These are phyloP conservation scores for Aspergillus jensenii DNA, from an alignment of 2,329 filamentous ascomycete genomes.

Conservation along the genomic window DNA sequence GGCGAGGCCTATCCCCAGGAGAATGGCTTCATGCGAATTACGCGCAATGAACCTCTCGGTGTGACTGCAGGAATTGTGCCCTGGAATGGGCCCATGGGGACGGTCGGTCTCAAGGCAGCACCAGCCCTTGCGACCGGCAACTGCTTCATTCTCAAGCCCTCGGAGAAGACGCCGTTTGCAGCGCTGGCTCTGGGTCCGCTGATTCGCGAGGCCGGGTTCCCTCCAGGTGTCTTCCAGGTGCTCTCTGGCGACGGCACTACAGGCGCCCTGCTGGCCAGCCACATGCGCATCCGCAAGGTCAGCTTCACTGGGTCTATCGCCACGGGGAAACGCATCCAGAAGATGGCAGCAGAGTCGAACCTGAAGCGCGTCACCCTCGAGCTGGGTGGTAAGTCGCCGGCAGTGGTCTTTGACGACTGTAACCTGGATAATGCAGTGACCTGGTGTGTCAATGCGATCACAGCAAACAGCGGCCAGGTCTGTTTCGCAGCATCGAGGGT, in stretches of 20 bases:
- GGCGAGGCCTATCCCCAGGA: slow-evolving; percentile 21
- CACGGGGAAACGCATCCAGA: slow-evolving; percentile 30
- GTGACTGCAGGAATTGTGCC: slow-evolving; percentile 18
- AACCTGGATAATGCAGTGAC: slow-evolving; percentile 32
- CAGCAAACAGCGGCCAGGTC: slow-evolving; percentile 33
- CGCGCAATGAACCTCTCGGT: slow-evolving; percentile 17
- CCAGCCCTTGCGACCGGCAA: slow-evolving; percentile 57
- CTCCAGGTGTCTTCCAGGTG: slow-evolving; percentile 58
- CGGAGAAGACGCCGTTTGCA: slow-evolving; percentile 58
- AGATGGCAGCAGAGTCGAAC: slow-evolving; percentile 29
- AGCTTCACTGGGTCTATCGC: slow-evolving; percentile 34
- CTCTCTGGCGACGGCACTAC: slow-evolving; percentile 65
- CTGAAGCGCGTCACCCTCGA: slow-evolving; percentile 37
- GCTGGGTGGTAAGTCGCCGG: slow-evolving; percentile 35
- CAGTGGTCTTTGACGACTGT: slow-evolving; percentile 36
- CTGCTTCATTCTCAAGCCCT: slow-evolving; percentile 67
- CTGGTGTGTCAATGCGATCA: slow-evolving; percentile 31
- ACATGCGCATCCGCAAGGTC: slow-evolving; percentile 33
- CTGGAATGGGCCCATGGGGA: slow-evolving; percentile 17
- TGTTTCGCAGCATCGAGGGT: slow-evolving; percentile 34
- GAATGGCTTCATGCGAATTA: slow-evolving; percentile 17
- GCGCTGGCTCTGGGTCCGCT: slow-evolving; percentile 50
- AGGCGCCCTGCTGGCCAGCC: slow-evolving; percentile 28
- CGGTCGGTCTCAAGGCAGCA: slow-evolving; percentile 8
- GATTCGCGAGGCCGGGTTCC: slow-evolving; percentile 54